These are phyloP conservation scores for Teratosphaeria epicoccoides DNA, from an alignment of 2,329 filamentous ascomycete species.

Conservation along the genomic window DNA sequence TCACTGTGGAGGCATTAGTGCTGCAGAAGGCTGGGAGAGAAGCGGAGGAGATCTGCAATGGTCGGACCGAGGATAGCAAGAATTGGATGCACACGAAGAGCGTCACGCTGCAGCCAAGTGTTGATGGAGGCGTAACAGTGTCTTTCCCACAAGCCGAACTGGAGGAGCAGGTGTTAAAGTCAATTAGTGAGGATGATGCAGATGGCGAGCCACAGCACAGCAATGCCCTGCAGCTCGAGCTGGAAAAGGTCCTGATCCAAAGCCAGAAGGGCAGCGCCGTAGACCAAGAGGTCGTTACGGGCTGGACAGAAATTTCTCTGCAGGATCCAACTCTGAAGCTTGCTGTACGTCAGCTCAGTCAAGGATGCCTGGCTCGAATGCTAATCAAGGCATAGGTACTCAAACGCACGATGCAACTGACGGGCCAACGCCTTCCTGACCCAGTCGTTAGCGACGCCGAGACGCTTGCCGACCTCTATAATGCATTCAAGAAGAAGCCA, in stretches of 20 bases:
- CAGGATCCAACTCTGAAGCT: constrained; percentile 55
- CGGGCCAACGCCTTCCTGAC: constrained; percentile 67
- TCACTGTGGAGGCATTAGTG: constrained; percentile 46
- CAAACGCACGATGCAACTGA: constrained; percentile 72
- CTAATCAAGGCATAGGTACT: constrained; percentile 46
- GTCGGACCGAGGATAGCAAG: constrained; percentile 1
- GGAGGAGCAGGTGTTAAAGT: constrained; percentile 3
- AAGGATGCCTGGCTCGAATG: background rate
- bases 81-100: constrained; percentile 8
- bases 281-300: background rate
- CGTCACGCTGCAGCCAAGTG: constrained; percentile 2
- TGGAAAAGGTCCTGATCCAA: background rate
- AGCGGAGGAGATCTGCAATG: constrained; percentile 4
- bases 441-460: constrained; percentile 41
- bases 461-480: constrained; percentile 30
- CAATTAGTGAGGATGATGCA: constrained; percentile 1
- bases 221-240: background rate
- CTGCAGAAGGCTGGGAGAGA: constrained; percentile 32
- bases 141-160: background rate
- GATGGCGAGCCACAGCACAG: background rate
- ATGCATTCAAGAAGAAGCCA: constrained; percentile 25
- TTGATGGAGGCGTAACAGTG: constrained; percentile 4
- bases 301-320: constrained; percentile 51
- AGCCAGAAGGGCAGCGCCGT: background rate
- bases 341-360: constrained; percentile 46